Base-by-base conservation (phyloP, 805 yeast species). In the Groenewaldozyma tartarivorans region DNA sequence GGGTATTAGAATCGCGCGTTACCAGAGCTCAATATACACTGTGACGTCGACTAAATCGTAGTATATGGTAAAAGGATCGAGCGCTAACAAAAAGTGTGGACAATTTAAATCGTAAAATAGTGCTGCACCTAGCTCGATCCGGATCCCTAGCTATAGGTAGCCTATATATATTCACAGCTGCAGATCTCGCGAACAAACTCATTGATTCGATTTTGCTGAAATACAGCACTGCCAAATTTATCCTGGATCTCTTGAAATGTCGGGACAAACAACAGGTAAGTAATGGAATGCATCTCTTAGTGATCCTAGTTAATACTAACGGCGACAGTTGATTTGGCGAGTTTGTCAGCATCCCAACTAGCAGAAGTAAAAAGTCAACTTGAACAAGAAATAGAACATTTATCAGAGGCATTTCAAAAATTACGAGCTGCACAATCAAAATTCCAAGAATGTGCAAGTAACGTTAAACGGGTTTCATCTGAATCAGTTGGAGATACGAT, bases 371-470 rank as follows among this genome's bases (percentile, higher is more conserved):
- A 92, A 51, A 79, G 79, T 49, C 83, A 81, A 54, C 71, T 92
- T 18, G 90, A 85, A 50, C 79, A 77, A 53, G 98, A 92, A 57
- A 67, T 88, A 31, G 84, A 83, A 52, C 95, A 88, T 55, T 77
- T 92, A 53, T 73, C 84, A 16, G 79, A 81, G 36, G 88, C 97
- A 0, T 71, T 82, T 44, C 81, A 78, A 49, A 95, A 96, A 4
- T 71, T 92, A 33, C 76, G 77, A 44, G 72, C 86, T 35, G 97
- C 97, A 2, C 83, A 80, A 55, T 62, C 71, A 38, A 88, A 84
- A 62, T 84, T 87, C 57, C 71, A 71, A 49, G 95, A 88, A 49
- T 90, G 96, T 60, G 71, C 78, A 15, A 67, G 68, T 32, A 81
- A 86, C 48, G 78, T 92, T 36, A 74, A 75, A 41, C 65, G 68